Evolutionary conservation across 805 yeast species (phyloP).

Genomic region (Candida mattraensis): DNA sequence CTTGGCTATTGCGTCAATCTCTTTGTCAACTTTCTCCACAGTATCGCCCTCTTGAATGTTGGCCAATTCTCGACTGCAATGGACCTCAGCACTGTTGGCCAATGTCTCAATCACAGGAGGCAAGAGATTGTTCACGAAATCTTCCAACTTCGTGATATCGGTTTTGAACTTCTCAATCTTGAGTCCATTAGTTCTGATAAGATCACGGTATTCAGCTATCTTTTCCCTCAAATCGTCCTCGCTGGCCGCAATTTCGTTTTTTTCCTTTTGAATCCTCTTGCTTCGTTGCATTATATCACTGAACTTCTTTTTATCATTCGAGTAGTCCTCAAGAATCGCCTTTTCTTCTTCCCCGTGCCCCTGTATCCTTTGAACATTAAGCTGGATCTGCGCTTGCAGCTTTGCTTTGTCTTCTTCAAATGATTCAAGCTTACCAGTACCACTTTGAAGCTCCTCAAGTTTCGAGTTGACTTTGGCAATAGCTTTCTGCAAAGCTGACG

Average conservation of each 20-base stretch:
- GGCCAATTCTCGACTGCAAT: constrained; percentile 51
- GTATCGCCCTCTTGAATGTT: constrained; percentile 40
- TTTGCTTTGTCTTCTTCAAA: constrained; percentile 36
- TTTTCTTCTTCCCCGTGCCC: constrained; percentile 22
- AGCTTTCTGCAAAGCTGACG: constrained; percentile 22
- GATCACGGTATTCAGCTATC: constrained; percentile 19
- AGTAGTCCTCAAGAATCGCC: constrained; percentile 9
- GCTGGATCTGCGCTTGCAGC: constrained; percentile 30
- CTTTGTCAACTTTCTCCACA: constrained; percentile 47
- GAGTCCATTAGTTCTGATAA: constrained; percentile 12
- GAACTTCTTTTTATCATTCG: constrained; percentile 14
- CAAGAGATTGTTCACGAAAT: constrained; percentile 27
- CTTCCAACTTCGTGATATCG: constrained; percentile 26
- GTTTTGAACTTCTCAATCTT: constrained; percentile 23
- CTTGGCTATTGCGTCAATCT: constrained; percentile 45
- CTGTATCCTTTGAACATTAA: constrained; percentile 22
- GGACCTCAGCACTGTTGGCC: constrained; percentile 34
- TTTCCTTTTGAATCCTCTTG: constrained; percentile 10
- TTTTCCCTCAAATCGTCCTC: constrained; percentile 27
- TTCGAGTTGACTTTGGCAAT: constrained; percentile 37
- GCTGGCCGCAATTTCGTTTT: constrained; percentile 8
- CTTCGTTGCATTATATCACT: constrained; percentile 11
- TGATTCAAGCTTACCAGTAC: constrained; percentile 37
- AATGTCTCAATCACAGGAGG: constrained; percentile 29
- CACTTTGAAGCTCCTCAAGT: constrained; percentile 45